Percentiles rank a stretch among this genome's conserved stretches.
Evolutionary conservation across 192 early-diverging fungal genomes (phyloP).

Genomic region (Entomortierella parvispora): DNA sequence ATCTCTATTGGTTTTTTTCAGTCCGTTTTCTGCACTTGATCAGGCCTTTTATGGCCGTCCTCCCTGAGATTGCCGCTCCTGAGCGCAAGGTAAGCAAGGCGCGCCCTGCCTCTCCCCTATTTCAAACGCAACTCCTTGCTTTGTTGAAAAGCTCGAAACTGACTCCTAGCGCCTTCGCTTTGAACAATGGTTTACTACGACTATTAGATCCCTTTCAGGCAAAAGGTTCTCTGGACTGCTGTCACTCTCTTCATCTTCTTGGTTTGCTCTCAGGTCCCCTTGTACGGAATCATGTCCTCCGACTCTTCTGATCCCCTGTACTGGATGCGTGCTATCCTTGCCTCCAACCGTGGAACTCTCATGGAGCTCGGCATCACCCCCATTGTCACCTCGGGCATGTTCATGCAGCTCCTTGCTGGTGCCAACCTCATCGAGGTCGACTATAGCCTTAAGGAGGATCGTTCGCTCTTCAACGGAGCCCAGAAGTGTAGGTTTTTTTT

Average conservation of each 20-base stretch:
- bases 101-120: too few relatives aligned
- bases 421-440: constrained; percentile 99
- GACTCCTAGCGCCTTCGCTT: not conserved
- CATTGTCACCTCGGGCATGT: constrained; percentile 99
- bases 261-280: constrained; percentile 99
- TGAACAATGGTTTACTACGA: too few relatives aligned
- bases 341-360: constrained; percentile 99
- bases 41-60: constrained; percentile 95
- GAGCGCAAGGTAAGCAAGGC: constrained; percentile 92
- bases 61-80: constrained; percentile 97
- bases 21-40: constrained; percentile 97
- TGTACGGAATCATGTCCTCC: constrained; percentile 99
- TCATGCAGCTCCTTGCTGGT: constrained; percentile 99
- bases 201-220: constrained; percentile 90
- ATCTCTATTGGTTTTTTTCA: constrained; percentile 48
- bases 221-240: constrained; percentile 99
- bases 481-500: constrained; percentile 80
- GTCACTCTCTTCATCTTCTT: constrained; percentile 99
- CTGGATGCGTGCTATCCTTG: constrained; percentile 99
- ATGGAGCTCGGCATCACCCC: constrained; percentile 99
- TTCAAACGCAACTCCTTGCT: too few relatives aligned
- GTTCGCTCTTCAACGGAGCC: constrained; percentile 98
- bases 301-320: constrained; percentile 99
- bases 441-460: constrained; percentile 98
- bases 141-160: not conserved